Conservation (phyloP, 2,329 filamentous ascomycete genomes). For the Lecanicillium sp. region DNA sequence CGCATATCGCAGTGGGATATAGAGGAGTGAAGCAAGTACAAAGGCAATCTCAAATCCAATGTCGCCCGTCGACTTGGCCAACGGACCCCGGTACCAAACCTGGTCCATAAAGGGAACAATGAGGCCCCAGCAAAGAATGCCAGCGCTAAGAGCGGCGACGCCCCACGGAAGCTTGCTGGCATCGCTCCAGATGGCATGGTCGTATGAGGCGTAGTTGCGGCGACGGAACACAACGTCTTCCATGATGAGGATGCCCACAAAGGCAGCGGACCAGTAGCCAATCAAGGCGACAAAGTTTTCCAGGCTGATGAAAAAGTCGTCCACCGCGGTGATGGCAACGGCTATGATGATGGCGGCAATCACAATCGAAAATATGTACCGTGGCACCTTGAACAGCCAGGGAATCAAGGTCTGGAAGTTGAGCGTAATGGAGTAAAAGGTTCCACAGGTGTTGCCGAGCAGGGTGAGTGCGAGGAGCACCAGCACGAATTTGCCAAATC, state of each 20-base stretch:
- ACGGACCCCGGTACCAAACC: slow-evolving; percentile 53
- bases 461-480: slow-evolving; percentile 49
- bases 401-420: slow-evolving; percentile 57
- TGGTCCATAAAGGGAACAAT: slow-evolving; percentile 53
- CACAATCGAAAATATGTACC: slow-evolving; percentile 48
- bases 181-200: slow-evolving; percentile 39
- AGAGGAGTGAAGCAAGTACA: slow-evolving; percentile 37
- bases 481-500: slow-evolving; percentile 54
- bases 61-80: slow-evolving; percentile 52
- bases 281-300: slow-evolving; percentile 50
- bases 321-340: slow-evolving; percentile 45
- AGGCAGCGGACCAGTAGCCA: slow-evolving; percentile 50
- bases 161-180: slow-evolving; percentile 36
- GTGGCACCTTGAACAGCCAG: slow-evolving; percentile 44
- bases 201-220: slow-evolving; percentile 34
- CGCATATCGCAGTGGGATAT: slow-evolving; percentile 36
- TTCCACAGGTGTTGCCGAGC: slow-evolving; percentile 50
- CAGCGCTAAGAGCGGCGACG: slow-evolving; percentile 37
- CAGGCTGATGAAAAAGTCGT: slow-evolving; percentile 48
- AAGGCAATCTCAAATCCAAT: slow-evolving; percentile 60
- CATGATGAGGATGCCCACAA: slow-evolving; percentile 38
- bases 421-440: slow-evolving; percentile 54
- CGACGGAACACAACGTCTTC: slow-evolving; percentile 42
- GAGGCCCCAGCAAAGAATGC: slow-evolving; percentile 36
- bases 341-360: slow-evolving; percentile 52